These are phyloP conservation scores for Hyaloscypha finlandica DNA, from an alignment of 495 filamentous ascomycete species.

Conservation along the genomic window DNA sequence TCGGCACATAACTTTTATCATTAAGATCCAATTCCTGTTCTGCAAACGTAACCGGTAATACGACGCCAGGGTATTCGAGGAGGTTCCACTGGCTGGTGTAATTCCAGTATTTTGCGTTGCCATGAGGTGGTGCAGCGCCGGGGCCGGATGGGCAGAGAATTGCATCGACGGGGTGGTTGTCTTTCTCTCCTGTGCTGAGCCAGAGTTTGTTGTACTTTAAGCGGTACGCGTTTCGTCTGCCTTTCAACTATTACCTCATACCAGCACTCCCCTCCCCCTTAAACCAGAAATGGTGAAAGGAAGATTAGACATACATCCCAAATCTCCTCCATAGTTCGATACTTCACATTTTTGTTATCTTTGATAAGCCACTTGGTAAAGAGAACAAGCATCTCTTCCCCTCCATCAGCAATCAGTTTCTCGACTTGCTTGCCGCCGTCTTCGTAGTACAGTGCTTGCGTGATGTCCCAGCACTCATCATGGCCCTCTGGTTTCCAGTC, in stretches of 20 bases:
- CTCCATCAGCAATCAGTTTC: slow-evolving; percentile 5
- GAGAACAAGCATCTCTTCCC: slow-evolving; percentile 17
- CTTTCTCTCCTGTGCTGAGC: slow-evolving; percentile 3
- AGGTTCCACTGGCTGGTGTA: slow-evolving; percentile 68
- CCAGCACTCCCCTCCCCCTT: too few relatives aligned
- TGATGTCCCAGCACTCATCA: slow-evolving; percentile 25
- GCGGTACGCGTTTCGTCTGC: slow-evolving; percentile 11
- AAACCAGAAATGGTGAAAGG: background rate
- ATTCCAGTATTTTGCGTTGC: slow-evolving; percentile 58
- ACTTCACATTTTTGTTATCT: slow-evolving; percentile 17
- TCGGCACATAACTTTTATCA: slow-evolving; percentile 14
- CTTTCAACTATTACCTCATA: slow-evolving; percentile 5
- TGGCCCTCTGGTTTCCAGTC: slow-evolving; percentile 31
- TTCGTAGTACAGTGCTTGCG: slow-evolving; percentile 39
- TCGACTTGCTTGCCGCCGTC: slow-evolving; percentile 33
- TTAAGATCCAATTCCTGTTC: slow-evolving; percentile 5
- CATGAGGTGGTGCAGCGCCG: slow-evolving; percentile 53
- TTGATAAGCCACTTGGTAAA: slow-evolving; percentile 18
- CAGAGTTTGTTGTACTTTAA: slow-evolving; percentile 13
- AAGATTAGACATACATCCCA: slow-evolving; percentile 1
- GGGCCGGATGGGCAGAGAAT: slow-evolving; percentile 60
- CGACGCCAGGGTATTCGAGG: slow-evolving; percentile 57
- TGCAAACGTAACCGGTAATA: slow-evolving; percentile 44
- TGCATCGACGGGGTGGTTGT: slow-evolving; percentile 45
- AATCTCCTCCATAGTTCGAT: slow-evolving; percentile 11